These are phyloP conservation scores for Meira miltonrushii DNA, from an alignment of 1,284 basidiomycete genomes.

Conservation along the genomic window DNA sequence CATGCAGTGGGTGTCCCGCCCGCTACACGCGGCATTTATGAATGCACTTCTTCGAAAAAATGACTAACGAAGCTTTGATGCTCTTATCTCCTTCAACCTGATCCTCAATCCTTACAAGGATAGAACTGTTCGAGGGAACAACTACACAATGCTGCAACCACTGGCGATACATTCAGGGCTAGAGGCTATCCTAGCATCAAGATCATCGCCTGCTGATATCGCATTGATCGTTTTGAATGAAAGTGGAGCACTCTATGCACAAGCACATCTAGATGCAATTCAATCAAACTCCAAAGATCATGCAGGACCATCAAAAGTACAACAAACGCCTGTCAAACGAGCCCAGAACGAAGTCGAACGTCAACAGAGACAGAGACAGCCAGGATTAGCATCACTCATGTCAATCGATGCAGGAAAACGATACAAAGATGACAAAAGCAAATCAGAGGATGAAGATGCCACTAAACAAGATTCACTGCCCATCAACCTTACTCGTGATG, in stretches of 20 bases:
- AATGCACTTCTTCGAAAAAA: too few species aligned
- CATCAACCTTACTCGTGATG: not conserved
- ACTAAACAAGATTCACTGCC: not conserved
- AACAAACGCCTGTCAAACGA: too few species aligned
- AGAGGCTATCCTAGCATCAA: not conserved
- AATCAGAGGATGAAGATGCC: not conserved
- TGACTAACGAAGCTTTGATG: too few species aligned
- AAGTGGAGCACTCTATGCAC: slow-evolving; percentile 4
- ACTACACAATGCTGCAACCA: slow-evolving; percentile 1
- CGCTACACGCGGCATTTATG: too few species aligned
- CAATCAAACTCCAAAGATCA: not conserved
- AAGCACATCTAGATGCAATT: not conserved
- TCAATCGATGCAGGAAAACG: not conserved
- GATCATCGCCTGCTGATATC: not conserved
- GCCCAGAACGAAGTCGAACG: not conserved
- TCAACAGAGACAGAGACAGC: not conserved
- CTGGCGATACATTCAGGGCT: not conserved
- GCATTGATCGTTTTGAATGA: slow-evolving; percentile 6
- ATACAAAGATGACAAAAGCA: not conserved
- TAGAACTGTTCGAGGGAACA: too few species aligned
- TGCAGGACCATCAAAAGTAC: too few species aligned
- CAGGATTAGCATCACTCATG: not conserved
- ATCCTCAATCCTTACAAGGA: too few species aligned
- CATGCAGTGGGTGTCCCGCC: too few species aligned
- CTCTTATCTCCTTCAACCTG: too few species aligned